Conservation (phyloP, 1,284 basidiomycete species). For the Cutaneotrichosporon sp. region DNA sequence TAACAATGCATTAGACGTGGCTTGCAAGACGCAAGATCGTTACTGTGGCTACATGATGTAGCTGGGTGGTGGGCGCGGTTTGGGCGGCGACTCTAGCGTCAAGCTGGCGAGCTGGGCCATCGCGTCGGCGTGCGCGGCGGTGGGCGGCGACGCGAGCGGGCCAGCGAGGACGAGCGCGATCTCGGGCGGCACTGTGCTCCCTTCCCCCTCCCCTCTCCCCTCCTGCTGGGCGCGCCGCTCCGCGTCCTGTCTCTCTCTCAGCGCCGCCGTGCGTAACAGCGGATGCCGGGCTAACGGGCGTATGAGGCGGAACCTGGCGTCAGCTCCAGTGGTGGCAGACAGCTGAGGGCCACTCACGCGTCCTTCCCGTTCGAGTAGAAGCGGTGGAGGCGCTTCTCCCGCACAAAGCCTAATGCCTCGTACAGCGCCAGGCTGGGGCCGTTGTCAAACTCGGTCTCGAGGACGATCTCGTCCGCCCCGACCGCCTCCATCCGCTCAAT, state of each 20-base stretch:
- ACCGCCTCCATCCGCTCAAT: constrained; percentile 75
- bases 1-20: not conserved
- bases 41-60: constrained; percentile 9
- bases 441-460: constrained; percentile 98
- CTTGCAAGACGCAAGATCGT: not conserved
- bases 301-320: constrained; percentile 8
- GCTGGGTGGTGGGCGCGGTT: not conserved
- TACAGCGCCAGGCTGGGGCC: constrained; percentile 81
- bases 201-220: not conserved
- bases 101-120: not conserved
- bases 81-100: not conserved
- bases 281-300: not conserved
- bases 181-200: not conserved
- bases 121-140: not conserved
- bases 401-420: constrained; percentile 87
- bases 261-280: not conserved
- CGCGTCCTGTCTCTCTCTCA: not conserved
- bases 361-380: constrained; percentile 84
- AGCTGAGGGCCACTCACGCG: constrained; percentile 50
- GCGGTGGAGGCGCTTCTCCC: constrained; percentile 89
- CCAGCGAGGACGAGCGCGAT: constrained; percentile 4
- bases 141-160: not conserved
- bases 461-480: constrained; percentile 86
- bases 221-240: not conserved
- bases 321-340: no score